Percentiles rank a stretch among this genome's conserved stretches.
These are phyloP conservation scores for Gyrodon lividus DNA, from an alignment of 768 basidiomycete genomes.

Conservation along the genomic window DNA sequence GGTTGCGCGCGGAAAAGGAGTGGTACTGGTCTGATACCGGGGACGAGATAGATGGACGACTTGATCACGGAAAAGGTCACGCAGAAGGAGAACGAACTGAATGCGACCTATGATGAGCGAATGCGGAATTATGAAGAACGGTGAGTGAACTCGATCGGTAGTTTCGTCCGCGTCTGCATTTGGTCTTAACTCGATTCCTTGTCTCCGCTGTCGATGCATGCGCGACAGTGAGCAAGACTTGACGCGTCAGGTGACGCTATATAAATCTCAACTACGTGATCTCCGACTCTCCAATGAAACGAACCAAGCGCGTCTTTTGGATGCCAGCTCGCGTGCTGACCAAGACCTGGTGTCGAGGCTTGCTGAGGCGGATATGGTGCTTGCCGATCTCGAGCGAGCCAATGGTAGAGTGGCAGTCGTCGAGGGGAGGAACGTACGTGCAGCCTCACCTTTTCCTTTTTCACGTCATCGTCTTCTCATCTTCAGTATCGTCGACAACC, in stretches of 20 bases:
- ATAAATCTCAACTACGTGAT: slow-evolving; percentile 86
- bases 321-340: slow-evolving; percentile 91
- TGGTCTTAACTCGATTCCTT: neutral
- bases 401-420: slow-evolving; percentile 90
- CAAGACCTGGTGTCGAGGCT: slow-evolving; percentile 90
- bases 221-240: slow-evolving; percentile 81
- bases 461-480: neutral
- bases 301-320: slow-evolving; percentile 88
- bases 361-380: slow-evolving; percentile 92
- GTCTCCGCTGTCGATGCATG: neutral
- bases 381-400: slow-evolving; percentile 92
- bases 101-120: slow-evolving; percentile 95
- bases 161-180: neutral
- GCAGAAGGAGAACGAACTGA: slow-evolving; percentile 94
- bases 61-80: slow-evolving; percentile 85
- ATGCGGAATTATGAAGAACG: slow-evolving; percentile 95
- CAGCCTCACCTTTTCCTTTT: neutral
- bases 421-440: slow-evolving; percentile 84
- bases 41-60: slow-evolving; percentile 82
- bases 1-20: neutral
- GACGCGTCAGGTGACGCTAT: slow-evolving; percentile 85
- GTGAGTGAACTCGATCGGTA: slow-evolving; percentile 40
- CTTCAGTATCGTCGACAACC: neutral
- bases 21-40: neutral
- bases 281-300: slow-evolving; percentile 89